Evolutionary conservation across 2,329 filamentous ascomycete species (phyloP).

Genomic region (Fusarium cicatricum): DNA sequence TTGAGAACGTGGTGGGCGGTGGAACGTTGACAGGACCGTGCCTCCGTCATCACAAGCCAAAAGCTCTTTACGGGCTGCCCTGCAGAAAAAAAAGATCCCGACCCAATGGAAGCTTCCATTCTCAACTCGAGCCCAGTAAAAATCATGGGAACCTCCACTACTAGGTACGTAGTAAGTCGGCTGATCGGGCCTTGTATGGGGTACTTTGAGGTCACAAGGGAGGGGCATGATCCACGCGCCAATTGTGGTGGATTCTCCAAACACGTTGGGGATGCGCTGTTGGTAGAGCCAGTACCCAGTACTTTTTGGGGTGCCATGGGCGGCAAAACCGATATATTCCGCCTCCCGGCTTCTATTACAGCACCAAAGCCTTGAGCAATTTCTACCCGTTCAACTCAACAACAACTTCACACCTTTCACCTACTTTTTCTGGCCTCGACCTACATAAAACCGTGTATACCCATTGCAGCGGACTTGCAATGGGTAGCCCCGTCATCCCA

Average conservation of each 20-base stretch:
- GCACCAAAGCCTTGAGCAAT: not conserved
- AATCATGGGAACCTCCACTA: too few species aligned
- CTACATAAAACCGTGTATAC: not conserved
- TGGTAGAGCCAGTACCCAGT: conserved; percentile 18
- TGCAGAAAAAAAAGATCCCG: not conserved
- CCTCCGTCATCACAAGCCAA: conserved; percentile 13
- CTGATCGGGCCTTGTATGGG: conserved; percentile 12
- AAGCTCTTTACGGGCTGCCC: not conserved
- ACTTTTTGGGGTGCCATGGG: conserved; percentile 9
- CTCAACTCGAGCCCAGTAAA: too few species aligned
- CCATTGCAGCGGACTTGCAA: conserved; percentile 21
- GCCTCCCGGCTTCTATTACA: conserved; percentile 12
- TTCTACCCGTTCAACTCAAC: conserved; percentile 1
- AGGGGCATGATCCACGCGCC: conserved; percentile 25
- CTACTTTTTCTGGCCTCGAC: not conserved
- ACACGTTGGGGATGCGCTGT: conserved; percentile 39
- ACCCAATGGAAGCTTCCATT: not conserved
- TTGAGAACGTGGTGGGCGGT: conserved; percentile 18
- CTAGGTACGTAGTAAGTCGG: too few species aligned
- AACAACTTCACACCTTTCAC: not conserved
- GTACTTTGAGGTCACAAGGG: conserved; percentile 5
- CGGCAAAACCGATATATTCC: conserved; percentile 41
- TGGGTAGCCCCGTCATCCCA: conserved; percentile 20
- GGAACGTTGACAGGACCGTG: conserved; percentile 3
- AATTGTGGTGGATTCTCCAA: conserved; percentile 39